Evolutionary conservation across 257 asterid genomes (phyloP), one percentile per base, ranked within the genome.

Genomic region (Leptodermis oblonga): DNA sequence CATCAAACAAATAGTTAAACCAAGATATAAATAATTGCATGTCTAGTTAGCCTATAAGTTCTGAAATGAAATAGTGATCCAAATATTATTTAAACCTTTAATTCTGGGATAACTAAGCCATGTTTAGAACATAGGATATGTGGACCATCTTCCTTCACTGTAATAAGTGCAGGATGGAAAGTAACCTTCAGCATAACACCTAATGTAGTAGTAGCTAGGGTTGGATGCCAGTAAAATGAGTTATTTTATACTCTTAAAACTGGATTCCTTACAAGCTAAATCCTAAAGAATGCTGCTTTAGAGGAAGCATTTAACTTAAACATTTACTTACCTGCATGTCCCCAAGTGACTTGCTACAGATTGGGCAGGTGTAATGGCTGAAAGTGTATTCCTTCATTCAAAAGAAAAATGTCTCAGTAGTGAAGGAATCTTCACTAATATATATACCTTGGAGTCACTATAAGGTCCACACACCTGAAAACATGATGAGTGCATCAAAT

Each of bases 341-440:
- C 45, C 97, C 97, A 22, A 92, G 88, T 33, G 96, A 87, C 86
- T 92, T 92, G 92, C 97, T 83, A 75, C 97, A 92, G 46, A 92
- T 83, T 43, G 97, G 97, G 79, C 97, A 92, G 70, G 82, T 83
- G 66, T 92, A 92, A 79, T 89, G 89, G 63, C 88, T 78, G 70
- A 79, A 78, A 14, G 96, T 92, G 85, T 92, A 89, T 42, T 83
- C 96, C 97, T 92, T 42, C 69, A 66, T 80, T 73, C 66, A 73
- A 26, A 48, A 67, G 60, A 73, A 68, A 60, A 55, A 66, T 67
- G 62, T 49, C 69, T 72, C 37, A 71, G 73, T 69, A 65, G 41
- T 69, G 65, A 30, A 48, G 49, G 54, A 67, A 36, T 53, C 37
- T 9, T 34, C 2, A 31, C 22, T 30, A 30, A 70, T n/a, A 42